Evolutionary conservation across 176 grass and related monocot species (phyloP).

Genomic region (Musa schizocarpa): DNA sequence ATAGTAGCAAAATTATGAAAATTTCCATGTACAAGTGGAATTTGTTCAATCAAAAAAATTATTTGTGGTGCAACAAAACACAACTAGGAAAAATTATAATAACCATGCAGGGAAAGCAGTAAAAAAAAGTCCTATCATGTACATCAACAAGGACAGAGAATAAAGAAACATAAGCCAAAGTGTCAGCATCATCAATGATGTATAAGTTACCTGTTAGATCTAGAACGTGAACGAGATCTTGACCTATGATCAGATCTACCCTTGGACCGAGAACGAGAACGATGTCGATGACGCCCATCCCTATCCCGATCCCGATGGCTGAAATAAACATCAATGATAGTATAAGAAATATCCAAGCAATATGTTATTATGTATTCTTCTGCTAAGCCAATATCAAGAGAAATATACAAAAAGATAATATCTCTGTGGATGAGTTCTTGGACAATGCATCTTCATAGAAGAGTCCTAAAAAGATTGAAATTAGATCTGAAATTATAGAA

Average conservation of each 20-base stretch:
- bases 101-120: not conserved
- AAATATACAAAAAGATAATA: not conserved
- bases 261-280: conserved; percentile 50
- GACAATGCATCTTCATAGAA: not conserved
- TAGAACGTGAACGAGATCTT: conserved; percentile 53
- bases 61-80: too few relatives aligned
- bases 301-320: conserved; percentile 51
- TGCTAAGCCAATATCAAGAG: not conserved
- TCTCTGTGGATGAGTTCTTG: not conserved
- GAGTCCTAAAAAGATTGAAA: not conserved
- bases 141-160: too few relatives aligned
- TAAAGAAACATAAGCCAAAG: too few relatives aligned
- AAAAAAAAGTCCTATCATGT: not conserved
- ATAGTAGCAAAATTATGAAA: too few relatives aligned
- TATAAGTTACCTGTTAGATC: conserved; percentile 58
- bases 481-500: not conserved
- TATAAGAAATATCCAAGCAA: not conserved
- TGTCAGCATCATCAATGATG: not conserved
- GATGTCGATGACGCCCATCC: conserved; percentile 59
- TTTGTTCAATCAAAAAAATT: too few relatives aligned
- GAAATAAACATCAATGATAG: conserved; percentile 8
- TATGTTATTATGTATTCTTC: too few relatives aligned
- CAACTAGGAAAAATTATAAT: too few relatives aligned
- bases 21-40: too few relatives aligned
- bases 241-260: conserved; percentile 48